Evolutionary conservation across 208 protist genomes (phyloP).

Genomic region (Leishmania lainsoni): DNA sequence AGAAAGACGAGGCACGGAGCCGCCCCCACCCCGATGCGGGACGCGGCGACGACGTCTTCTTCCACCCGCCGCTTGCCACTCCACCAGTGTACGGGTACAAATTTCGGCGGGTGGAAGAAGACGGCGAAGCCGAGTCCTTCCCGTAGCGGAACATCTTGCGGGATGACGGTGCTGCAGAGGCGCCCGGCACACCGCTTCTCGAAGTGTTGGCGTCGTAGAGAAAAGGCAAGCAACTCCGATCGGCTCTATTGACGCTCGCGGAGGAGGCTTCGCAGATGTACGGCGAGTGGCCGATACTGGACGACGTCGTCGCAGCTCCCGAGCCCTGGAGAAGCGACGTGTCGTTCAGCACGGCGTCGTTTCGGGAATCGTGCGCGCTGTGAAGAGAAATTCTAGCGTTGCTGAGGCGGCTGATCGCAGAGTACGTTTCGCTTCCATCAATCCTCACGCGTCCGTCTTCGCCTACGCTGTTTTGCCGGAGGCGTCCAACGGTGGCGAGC

Average conservation of each 20-base stretch:
- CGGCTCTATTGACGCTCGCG: background rate
- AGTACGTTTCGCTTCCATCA: background rate
- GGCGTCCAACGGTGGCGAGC: background rate
- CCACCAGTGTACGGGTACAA: background rate
- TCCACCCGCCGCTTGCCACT: background rate
- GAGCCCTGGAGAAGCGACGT: background rate
- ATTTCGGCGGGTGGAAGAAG: background rate
- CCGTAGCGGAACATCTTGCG: slow-evolving; percentile 14
- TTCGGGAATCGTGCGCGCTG: background rate
- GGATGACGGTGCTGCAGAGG: background rate
- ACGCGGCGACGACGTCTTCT: background rate
- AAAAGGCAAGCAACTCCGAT: background rate
- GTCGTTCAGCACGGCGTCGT: background rate
- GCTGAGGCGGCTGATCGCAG: background rate
- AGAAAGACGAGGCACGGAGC: background rate
- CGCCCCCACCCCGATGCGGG: background rate
- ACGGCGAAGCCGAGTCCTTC: background rate
- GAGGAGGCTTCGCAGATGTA: background rate
- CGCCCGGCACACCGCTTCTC: background rate
- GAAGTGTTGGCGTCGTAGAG: background rate
- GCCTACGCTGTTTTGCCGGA: background rate
- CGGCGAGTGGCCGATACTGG: background rate
- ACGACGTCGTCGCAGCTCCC: background rate
- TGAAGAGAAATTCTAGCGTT: background rate
- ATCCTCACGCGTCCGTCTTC: background rate